A percentile compares a stretch with the other conserved stretches of the same genome.
phyloP scores from a whole-genome alignment of 2,329 filamentous ascomycete species.

The Dactylellina leptospora region DNA sequence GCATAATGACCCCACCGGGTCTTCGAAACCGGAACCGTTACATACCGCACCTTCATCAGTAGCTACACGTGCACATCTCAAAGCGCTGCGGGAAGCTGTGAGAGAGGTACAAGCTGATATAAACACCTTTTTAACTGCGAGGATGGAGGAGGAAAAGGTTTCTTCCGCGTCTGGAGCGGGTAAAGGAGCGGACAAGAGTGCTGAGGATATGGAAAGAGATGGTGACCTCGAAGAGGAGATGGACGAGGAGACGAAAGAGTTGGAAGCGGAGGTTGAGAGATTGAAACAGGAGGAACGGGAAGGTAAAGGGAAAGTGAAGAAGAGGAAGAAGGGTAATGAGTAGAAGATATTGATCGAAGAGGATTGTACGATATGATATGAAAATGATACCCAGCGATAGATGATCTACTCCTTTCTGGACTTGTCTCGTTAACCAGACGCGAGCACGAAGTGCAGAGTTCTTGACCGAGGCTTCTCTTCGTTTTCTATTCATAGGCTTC shows the following conservation, averaged over 20 bases:
- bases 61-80: slow-evolving; percentile 33
- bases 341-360: neutral
- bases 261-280: slow-evolving; percentile 44
- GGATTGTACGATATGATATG: slow-evolving; percentile 22
- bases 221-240: slow-evolving; percentile 48
- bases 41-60: slow-evolving; percentile 14
- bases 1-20: slow-evolving; percentile 38
- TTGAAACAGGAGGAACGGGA: slow-evolving; percentile 28
- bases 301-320: slow-evolving; percentile 23
- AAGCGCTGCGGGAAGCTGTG: slow-evolving; percentile 16
- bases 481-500: slow-evolving; percentile 2
- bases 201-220: slow-evolving; percentile 49
- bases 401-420: too few relatives aligned
- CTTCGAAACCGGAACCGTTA: slow-evolving; percentile 20
- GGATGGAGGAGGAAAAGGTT: slow-evolving; percentile 50
- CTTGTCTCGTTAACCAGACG: too few relatives aligned
- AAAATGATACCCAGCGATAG: slow-evolving; percentile 17
- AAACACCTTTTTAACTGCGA: slow-evolving; percentile 32
- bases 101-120: slow-evolving; percentile 34
- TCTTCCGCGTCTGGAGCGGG: neutral
- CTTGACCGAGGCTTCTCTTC: neutral
- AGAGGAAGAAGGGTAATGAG: slow-evolving; percentile 35
- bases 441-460: too few relatives aligned
- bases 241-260: slow-evolving; percentile 48
- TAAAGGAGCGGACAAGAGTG: slow-evolving; percentile 14